phyloP scores from a whole-genome alignment of 148 eudicot genomes.

The Fagopyrum esculentum region DNA sequence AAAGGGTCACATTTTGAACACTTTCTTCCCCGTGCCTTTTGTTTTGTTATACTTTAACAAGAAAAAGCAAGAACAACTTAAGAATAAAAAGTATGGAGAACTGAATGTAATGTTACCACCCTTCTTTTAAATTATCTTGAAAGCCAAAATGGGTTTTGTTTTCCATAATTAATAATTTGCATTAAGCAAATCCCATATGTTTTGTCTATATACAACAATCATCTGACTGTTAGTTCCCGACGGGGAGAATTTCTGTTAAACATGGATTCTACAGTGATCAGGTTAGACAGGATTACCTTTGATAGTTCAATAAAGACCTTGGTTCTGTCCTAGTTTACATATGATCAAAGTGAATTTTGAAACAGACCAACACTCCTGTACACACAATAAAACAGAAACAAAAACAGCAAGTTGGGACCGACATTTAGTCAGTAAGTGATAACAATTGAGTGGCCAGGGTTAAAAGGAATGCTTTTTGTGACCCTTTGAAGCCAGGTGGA shows the following conservation, averaged over 20 bases:
- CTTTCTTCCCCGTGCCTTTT: neutral
- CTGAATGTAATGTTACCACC: constrained; percentile 3
- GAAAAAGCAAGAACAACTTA: neutral
- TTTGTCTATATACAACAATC: too few relatives aligned
- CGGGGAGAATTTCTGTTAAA: too few relatives aligned
- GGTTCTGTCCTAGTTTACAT: neutral
- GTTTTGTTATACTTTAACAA: constrained; percentile 2
- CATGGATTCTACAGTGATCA: neutral
- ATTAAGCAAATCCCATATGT: too few relatives aligned
- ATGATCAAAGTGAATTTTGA: neutral
- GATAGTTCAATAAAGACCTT: neutral
- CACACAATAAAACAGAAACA: constrained; percentile 1
- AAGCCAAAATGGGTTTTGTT: neutral
- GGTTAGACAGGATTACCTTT: neutral
- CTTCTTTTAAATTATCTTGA: neutral
- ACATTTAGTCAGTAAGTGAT: neutral
- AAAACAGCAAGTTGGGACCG: constrained; percentile 6
- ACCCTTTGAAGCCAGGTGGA: neutral
- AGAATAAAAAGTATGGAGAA: neutral
- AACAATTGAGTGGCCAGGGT: constrained; percentile 10
- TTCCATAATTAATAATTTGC: too few relatives aligned
- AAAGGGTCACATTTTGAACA: constrained; percentile 2
- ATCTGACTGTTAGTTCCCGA: too few relatives aligned
- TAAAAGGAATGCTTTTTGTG: constrained; percentile 4
- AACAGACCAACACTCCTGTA: neutral